Base-by-base conservation (phyloP, 495 filamentous ascomycete species). In the Aspergillus bertholletiae region DNA sequence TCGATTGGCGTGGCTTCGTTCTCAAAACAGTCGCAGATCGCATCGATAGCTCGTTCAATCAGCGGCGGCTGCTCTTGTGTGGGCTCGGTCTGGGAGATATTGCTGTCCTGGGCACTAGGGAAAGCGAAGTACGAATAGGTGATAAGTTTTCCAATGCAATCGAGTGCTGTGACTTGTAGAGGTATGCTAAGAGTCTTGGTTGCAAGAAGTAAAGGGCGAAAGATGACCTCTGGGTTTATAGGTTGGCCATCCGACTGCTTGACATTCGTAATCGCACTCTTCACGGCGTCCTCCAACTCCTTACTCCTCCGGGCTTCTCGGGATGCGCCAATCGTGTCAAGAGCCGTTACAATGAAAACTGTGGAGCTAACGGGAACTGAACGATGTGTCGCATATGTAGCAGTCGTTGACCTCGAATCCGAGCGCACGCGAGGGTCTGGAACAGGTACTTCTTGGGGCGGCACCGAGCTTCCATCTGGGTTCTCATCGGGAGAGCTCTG, bases 1-100 rank as follows among this genome's bases (percentile, higher is more conserved):
- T 96, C 90, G 48, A 87, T 81, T 11, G 86, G 85, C 0, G 95
- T 97, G 4, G 87, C 88, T 70, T 99, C 95, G 56, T 94, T 92
- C 61, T 97, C 90, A 60, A 97, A 99, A 67, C 95, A 99, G 64
- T 97, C 93, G 78, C 95, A 97, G 72, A 99, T 97, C 34, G 93
- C 96, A 71, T 99, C 95, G 61, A 99, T 99, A 43, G 95, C 95
- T 58, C 92, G 84, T 69, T 99, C 95, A 66, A 99, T 97, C 65
- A 99, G 76, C 2, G 89, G 87, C 6, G 82, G 68, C 43, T 74
- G 70, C 51, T 74, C 67, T 11, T 69, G 56, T 46, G 75, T 71
- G 39, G 78, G 61, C 40, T 80, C 77, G 28, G 75, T 79, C 54
- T 74, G 70, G 46, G 76, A 54, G 20, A 49, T 23, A 46, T 50